Percentiles rank a stretch among this genome's conserved stretches.
These are phyloP conservation scores for Podosphaera aphanis DNA, from an alignment of 2,329 filamentous ascomycete species.

Conservation along the genomic window DNA sequence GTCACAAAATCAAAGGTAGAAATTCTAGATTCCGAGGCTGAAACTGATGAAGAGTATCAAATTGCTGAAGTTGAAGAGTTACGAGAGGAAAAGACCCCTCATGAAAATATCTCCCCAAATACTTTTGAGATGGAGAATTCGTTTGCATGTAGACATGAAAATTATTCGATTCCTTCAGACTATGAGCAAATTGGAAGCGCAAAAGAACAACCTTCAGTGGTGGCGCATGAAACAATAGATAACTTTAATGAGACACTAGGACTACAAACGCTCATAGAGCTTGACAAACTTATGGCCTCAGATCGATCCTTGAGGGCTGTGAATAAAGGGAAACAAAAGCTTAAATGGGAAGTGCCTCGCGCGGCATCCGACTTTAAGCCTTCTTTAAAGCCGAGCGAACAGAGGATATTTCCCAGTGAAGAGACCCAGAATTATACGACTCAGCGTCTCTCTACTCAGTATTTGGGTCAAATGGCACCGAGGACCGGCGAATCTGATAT, in stretches of 20 bases:
- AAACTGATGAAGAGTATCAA: slow-evolving; percentile 5
- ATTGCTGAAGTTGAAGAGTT: background rate
- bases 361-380: background rate
- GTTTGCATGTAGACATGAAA: background rate
- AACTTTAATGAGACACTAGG: background rate
- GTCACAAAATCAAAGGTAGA: slow-evolving; percentile 5
- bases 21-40: slow-evolving; percentile 13
- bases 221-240: background rate
- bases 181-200: background rate
- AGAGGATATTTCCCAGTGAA: slow-evolving; percentile 1
- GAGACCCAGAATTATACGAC: slow-evolving; percentile 18
- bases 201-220: background rate
- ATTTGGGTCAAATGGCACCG: slow-evolving; percentile 24
- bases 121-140: background rate
- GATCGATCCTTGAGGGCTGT: background rate
- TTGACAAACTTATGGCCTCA: slow-evolving; percentile 4
- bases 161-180: background rate
- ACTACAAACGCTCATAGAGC: slow-evolving; percentile 2
- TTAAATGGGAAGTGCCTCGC: background rate
- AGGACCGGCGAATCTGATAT: slow-evolving; percentile 29
- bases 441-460: slow-evolving; percentile 27
- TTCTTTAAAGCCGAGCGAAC: background rate
- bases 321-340: background rate
- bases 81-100: background rate
- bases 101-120: background rate